A percentile compares a stretch with the other conserved stretches of the same genome.
Conservation (phyloP, 805 yeast genomes). For the Komagataella pseudopastoris region DNA sequence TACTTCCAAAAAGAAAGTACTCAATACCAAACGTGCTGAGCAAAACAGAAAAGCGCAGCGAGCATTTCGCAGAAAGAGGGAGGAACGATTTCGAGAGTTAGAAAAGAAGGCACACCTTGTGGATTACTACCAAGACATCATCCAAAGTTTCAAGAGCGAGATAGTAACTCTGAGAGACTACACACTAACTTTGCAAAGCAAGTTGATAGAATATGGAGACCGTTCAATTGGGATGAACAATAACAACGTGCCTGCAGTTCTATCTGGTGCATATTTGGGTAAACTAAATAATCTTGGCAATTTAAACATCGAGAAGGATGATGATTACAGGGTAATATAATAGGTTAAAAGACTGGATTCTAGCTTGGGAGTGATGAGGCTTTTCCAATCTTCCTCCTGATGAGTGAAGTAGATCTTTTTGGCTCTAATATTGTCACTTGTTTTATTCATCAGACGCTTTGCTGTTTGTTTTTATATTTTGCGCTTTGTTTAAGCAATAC, state of each 20-base stretch:
- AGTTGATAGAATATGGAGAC: slow-evolving; percentile 31
- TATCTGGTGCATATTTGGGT: neutral
- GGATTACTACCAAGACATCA: slow-evolving; percentile 43
- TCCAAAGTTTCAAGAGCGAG: slow-evolving; percentile 57
- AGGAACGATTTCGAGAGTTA: slow-evolving; percentile 65
- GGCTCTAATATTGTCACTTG: too few species aligned
- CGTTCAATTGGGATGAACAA: neutral
- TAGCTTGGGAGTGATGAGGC: too few species aligned
- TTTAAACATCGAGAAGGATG: neutral
- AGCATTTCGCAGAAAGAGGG: slow-evolving; percentile 80
- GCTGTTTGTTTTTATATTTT: too few species aligned
- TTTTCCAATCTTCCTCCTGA: too few species aligned
- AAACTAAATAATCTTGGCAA: neutral
- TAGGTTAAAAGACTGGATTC: neutral
- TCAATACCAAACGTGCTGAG: slow-evolving; percentile 64
- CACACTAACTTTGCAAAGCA: slow-evolving; percentile 53
- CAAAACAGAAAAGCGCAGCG: slow-evolving; percentile 89
- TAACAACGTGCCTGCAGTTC: neutral
- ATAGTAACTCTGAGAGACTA: slow-evolving; percentile 63
- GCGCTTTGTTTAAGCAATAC: too few species aligned
- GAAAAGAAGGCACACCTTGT: slow-evolving; percentile 58
- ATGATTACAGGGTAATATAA: neutral
- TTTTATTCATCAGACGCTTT: too few species aligned
- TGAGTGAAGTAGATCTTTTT: too few species aligned
- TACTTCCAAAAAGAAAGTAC: neutral